A percentile compares a stretch with the other conserved stretches of the same genome.
Conservation (phyloP, 148 eudicot genomes). For the Rheum nobile region DNA sequence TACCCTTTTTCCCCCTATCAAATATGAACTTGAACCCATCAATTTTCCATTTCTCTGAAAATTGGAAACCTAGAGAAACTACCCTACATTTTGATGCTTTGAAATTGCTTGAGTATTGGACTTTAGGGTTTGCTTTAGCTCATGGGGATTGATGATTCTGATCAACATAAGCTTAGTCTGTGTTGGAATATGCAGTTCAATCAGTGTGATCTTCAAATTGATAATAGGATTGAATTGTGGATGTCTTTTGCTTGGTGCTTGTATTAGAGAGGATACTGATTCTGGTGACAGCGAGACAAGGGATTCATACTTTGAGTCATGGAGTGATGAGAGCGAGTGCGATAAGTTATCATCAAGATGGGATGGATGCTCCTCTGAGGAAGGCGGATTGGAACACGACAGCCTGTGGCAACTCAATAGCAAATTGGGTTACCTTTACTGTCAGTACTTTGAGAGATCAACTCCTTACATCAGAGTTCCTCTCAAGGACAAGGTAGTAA, state of each 20-base stretch:
- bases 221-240: neutral
- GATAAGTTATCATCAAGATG: conserved; percentile 71
- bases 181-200: neutral
- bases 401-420: conserved; percentile 47
- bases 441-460: conserved; percentile 74
- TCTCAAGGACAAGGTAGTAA: conserved; percentile 77
- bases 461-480: conserved; percentile 91
- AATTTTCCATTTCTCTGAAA: neutral
- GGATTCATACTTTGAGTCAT: conserved; percentile 80
- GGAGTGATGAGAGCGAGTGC: conserved; percentile 85
- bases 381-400: conserved; percentile 55
- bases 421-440: conserved; percentile 74
- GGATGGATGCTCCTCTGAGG: conserved; percentile 86
- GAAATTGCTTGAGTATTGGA: neutral
- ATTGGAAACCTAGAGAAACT: too few relatives aligned
- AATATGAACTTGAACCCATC: neutral
- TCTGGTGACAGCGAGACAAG: conserved; percentile 53
- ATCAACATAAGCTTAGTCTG: neutral
- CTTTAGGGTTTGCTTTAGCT: neutral
- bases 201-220: neutral
- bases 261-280: conserved; percentile 19
- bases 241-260: neutral
- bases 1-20: conserved; percentile 7
- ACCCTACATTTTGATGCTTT: neutral
- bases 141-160: neutral